These are phyloP conservation scores for Debaryomyces fabryi DNA, from an alignment of 1,139 yeast species.

Conservation along the genomic window DNA sequence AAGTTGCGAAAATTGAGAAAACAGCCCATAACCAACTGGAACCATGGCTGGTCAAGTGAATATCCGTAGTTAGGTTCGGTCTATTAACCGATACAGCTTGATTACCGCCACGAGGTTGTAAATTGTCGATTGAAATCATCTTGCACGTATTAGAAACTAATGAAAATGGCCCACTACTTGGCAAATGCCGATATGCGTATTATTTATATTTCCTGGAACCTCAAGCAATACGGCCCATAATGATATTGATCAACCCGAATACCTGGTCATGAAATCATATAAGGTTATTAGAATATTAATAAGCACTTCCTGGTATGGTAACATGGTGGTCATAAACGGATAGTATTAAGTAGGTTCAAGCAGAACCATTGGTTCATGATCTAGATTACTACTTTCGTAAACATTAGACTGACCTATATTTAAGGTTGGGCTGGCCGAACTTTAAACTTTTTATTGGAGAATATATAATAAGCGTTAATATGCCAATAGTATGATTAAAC, in stretches of 20 bases:
- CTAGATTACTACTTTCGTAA: conserved; percentile 1
- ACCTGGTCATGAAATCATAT: not conserved
- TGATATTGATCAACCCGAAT: not conserved
- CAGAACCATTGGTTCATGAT: not conserved
- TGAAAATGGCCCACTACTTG: not conserved
- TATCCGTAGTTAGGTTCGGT: conserved; percentile 41
- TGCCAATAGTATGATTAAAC: not conserved
- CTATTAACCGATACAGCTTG: conserved; percentile 55
- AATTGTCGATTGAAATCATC: conserved; percentile 18
- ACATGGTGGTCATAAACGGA: not conserved
- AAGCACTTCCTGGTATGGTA: not conserved
- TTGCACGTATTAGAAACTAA: not conserved
- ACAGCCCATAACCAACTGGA: conserved; percentile 76
- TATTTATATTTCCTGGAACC: not conserved
- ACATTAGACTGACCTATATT: not conserved
- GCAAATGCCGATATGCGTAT: not conserved
- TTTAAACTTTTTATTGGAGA: not conserved
- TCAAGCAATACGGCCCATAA: not conserved
- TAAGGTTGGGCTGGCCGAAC: not conserved
- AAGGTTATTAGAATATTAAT: not conserved
- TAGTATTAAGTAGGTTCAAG: not conserved
- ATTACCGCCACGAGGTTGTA: conserved; percentile 33
- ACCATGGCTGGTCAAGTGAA: conserved; percentile 60
- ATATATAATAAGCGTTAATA: not conserved
- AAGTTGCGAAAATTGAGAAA: conserved; percentile 50